phyloP scores from a whole-genome alignment of 306 rosid genomes.

The Alnus rubra region DNA sequence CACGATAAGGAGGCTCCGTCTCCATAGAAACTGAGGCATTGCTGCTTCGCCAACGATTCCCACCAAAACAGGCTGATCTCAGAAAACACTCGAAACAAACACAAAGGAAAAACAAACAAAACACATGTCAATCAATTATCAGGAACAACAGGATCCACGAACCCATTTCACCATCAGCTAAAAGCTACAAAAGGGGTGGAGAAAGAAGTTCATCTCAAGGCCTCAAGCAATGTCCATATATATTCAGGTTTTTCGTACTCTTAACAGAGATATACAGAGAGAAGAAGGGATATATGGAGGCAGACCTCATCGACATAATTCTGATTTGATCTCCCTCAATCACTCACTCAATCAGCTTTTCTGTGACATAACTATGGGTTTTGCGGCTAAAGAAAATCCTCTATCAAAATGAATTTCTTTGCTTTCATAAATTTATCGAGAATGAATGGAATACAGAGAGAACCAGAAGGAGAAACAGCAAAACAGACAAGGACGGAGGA shows the following conservation, averaged over 20 bases:
- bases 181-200: not conserved
- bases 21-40: constrained; percentile 5
- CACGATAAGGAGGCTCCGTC: not conserved
- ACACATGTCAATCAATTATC: not conserved
- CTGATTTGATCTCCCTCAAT: not conserved
- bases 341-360: constrained; percentile 2
- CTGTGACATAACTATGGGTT: not conserved
- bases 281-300: constrained; percentile 7
- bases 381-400: not conserved
- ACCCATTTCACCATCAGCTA: not conserved
- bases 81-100: constrained; percentile 7
- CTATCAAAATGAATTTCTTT: not conserved
- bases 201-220: constrained; percentile 3
- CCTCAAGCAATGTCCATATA: not conserved
- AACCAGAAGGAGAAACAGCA: not conserved
- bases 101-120: not conserved
- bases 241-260: not conserved
- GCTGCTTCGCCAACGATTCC: constrained; percentile 1
- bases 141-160: constrained; percentile 2
- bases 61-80: constrained; percentile 15
- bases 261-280: not conserved
- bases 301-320: constrained; percentile 38
- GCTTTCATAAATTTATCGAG: not conserved
- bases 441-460: not conserved
- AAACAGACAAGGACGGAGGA: not conserved